These are phyloP conservation scores for Mortierella sp. DNA, from an alignment of 371 early-diverging fungal genomes.

Conservation along the genomic window DNA sequence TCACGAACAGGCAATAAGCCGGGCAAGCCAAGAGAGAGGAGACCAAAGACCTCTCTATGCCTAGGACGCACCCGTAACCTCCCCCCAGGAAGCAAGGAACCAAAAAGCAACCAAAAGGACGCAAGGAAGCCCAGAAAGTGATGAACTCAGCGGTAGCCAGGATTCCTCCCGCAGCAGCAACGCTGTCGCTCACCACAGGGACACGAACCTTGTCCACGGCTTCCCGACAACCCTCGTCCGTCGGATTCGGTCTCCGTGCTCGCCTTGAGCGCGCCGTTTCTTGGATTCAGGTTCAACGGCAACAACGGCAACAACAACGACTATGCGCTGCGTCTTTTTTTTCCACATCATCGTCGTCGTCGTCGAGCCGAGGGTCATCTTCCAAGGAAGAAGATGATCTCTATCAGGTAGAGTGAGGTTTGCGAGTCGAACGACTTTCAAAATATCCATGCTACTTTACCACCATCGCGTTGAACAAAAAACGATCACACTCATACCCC, in stretches of 20 bases:
- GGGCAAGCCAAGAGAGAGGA: no score
- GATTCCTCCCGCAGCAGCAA: slow-evolving; percentile 12
- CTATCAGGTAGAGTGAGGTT: slow-evolving; percentile 30
- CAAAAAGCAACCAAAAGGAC: no score
- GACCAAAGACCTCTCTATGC: no score
- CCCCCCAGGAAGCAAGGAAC: no score
- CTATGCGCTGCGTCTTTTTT: slow-evolving; percentile 14
- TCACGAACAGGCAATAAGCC: no score
- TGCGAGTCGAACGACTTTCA: not conserved
- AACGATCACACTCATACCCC: not conserved
- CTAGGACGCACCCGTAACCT: no score
- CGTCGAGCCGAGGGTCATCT: slow-evolving; percentile 15
- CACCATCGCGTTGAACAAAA: no score
- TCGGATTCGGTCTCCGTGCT: slow-evolving; percentile 10
- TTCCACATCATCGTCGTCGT: slow-evolving; percentile 24
- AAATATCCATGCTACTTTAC: no score
- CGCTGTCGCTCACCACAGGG: slow-evolving; percentile 14
- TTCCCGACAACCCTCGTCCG: slow-evolving; percentile 4
- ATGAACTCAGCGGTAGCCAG: slow-evolving; percentile 26
- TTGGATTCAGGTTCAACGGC: slow-evolving; percentile 19
- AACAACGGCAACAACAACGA: slow-evolving; percentile 13
- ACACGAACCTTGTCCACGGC: slow-evolving; percentile 22
- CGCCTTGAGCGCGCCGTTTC: slow-evolving; percentile 21
- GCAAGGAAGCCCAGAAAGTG: no score
- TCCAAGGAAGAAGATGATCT: slow-evolving; percentile 51